Conservation (phyloP, 371 early-diverging fungal genomes). For the Batkoa obscura region DNA sequence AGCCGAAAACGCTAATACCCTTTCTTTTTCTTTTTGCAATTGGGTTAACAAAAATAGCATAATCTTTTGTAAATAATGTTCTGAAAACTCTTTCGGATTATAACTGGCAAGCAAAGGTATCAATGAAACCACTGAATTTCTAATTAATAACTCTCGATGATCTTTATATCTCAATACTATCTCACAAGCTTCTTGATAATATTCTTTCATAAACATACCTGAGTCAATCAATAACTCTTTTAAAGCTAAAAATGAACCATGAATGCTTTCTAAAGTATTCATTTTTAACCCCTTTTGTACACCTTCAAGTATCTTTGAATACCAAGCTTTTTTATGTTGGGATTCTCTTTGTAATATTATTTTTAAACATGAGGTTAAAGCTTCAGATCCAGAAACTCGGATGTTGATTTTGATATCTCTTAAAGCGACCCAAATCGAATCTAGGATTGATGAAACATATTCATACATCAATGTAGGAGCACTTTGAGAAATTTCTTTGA, state of each 20-base stretch:
- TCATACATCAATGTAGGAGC: constrained; percentile 74
- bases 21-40: constrained; percentile 60
- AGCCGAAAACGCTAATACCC: constrained; percentile 55
- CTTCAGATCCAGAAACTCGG: constrained; percentile 76
- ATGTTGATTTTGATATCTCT: constrained; percentile 51
- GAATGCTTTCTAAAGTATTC: constrained; percentile 59
- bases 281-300: constrained; percentile 52
- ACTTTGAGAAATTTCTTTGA: constrained; percentile 61
- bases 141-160: constrained; percentile 59
- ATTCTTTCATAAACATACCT: constrained; percentile 72
- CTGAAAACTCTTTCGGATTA: constrained; percentile 57
- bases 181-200: constrained; percentile 59
- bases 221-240: constrained; percentile 64
- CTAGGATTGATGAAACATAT: constrained; percentile 67
- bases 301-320: constrained; percentile 68
- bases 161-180: constrained; percentile 60
- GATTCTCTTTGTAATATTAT: constrained; percentile 70
- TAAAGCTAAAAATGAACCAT: constrained; percentile 71
- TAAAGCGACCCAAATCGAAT: constrained; percentile 71
- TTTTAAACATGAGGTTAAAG: constrained; percentile 60
- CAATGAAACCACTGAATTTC: constrained; percentile 62
- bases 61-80: constrained; percentile 42
- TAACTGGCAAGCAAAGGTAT: constrained; percentile 72
- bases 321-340: constrained; percentile 44
- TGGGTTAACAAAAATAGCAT: constrained; percentile 60